These are phyloP conservation scores for Chaetomiaceae sp. DNA, from an alignment of 2,329 filamentous ascomycete species.

Conservation along the genomic window DNA sequence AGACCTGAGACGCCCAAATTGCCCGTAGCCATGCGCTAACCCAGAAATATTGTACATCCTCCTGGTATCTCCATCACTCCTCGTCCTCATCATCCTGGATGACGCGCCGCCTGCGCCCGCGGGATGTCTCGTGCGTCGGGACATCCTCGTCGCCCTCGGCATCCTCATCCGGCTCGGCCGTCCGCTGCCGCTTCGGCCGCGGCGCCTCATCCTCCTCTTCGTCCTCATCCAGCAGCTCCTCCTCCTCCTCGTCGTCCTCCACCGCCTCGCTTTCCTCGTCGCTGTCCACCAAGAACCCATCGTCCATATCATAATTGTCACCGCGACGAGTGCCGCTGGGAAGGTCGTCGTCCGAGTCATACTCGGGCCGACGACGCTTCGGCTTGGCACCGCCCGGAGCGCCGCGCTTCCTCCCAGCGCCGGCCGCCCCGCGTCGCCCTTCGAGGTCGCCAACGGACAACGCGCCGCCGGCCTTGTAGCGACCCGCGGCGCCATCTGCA, in stretches of 20 bases:
- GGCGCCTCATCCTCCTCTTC: conserved; percentile 44
- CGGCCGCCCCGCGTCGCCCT: conserved; percentile 48
- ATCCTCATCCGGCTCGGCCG: conserved; percentile 45
- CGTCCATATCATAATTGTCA: conserved; percentile 75
- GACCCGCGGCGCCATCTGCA: conserved; percentile 49
- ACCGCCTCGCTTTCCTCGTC: conserved; percentile 64
- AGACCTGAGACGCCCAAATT: conserved; percentile 9
- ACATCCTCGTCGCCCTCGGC: conserved; percentile 52
- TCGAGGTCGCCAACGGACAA: conserved; percentile 68
- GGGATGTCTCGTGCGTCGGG: conserved; percentile 27
- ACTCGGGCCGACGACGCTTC: conserved; percentile 57
- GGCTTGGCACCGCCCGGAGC: conserved; percentile 45
- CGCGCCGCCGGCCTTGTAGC: conserved; percentile 44
- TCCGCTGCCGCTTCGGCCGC: conserved; percentile 48
- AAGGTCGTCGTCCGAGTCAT: conserved; percentile 73
- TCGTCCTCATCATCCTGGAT: conserved; percentile 31
- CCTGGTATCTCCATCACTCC: not conserved
- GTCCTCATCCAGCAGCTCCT: conserved; percentile 52
- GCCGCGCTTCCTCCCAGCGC: conserved; percentile 45
- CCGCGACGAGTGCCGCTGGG: conserved; percentile 57
- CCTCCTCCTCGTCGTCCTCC: conserved; percentile 59
- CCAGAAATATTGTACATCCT: conserved; percentile 12
- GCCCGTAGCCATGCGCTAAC: conserved; percentile 8
- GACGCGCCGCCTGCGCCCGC: conserved; percentile 24
- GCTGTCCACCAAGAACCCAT: conserved; percentile 72